Conservation (phyloP, 1,139 yeast genomes). For the Groenewaldozyma auringiensis region DNA sequence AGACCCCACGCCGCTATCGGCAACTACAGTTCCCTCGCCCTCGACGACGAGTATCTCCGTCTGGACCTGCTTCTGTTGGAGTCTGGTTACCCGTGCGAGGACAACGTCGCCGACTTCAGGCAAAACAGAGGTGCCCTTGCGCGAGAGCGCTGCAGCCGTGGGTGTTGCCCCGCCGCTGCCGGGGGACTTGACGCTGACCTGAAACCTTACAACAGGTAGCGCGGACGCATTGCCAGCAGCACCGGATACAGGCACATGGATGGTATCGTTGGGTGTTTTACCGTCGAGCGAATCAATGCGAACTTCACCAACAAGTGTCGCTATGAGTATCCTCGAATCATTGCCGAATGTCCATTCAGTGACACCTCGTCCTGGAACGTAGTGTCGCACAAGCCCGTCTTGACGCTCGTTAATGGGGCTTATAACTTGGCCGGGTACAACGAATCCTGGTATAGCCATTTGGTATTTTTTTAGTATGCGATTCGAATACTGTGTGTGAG, state of each 20-base stretch:
- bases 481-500: background rate
- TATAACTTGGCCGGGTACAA: slow-evolving; percentile 71
- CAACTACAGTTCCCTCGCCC: slow-evolving; percentile 47
- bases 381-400: slow-evolving; percentile 32
- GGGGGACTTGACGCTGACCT: slow-evolving; percentile 28
- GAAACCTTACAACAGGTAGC: slow-evolving; percentile 21
- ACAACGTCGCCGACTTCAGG: slow-evolving; percentile 87
- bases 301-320: slow-evolving; percentile 63
- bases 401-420: slow-evolving; percentile 38
- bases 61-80: slow-evolving; percentile 62
- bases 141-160: slow-evolving; percentile 19
- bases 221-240: slow-evolving; percentile 14
- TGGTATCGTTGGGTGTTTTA: slow-evolving; percentile 19
- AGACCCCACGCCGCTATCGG: slow-evolving; percentile 62
- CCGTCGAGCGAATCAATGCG: slow-evolving; percentile 15
- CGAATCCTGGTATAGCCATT: slow-evolving; percentile 36
- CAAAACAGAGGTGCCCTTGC: slow-evolving; percentile 36
- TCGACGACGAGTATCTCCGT: slow-evolving; percentile 82
- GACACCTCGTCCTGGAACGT: slow-evolving; percentile 44
- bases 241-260: slow-evolving; percentile 13
- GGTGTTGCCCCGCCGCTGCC: slow-evolving; percentile 32
- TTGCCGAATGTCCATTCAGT: slow-evolving; percentile 14
- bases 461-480: background rate
- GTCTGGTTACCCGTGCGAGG: slow-evolving; percentile 62
- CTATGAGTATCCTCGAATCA: slow-evolving; percentile 40